phyloP scores from a whole-genome alignment of 1,139 yeast genomes.

The Candida sp. region DNA sequence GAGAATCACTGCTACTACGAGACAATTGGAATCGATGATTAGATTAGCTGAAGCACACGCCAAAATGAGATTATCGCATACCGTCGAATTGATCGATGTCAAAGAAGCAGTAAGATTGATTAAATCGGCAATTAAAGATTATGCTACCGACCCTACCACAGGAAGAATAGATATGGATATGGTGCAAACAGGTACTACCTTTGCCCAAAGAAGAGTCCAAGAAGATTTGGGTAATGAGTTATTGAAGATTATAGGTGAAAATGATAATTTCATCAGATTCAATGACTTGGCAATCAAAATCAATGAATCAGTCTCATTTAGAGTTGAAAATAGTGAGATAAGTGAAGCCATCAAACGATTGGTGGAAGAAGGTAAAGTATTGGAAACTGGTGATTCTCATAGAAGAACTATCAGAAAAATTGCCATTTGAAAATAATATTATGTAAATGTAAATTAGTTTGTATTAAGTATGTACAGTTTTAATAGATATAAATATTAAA shows the following conservation, averaged over 20 bases:
- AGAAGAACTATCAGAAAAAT: conserved; percentile 62
- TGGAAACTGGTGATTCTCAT: conserved; percentile 71
- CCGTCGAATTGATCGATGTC: conserved; percentile 81
- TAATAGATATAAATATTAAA: not conserved
- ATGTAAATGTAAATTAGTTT: not conserved
- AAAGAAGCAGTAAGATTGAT: conserved; percentile 90
- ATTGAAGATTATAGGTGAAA: conserved; percentile 42
- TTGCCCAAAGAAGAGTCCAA: conserved; percentile 77
- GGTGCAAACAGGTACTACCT: conserved; percentile 93
- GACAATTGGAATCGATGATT: conserved; percentile 96
- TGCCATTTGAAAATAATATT: conserved; percentile 13
- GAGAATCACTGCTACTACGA: conserved; percentile 95
- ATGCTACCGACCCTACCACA: conserved; percentile 96
- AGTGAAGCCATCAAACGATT: conserved; percentile 66
- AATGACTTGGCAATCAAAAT: conserved; percentile 59
- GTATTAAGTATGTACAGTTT: not conserved
- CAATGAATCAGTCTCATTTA: conserved; percentile 66
- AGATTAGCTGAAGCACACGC: conserved; percentile 97
- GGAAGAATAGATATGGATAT: conserved; percentile 98
- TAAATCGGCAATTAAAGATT: conserved; percentile 91
- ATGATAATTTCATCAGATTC: conserved; percentile 48
- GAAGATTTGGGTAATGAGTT: conserved; percentile 71
- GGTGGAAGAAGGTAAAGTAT: conserved; percentile 72
- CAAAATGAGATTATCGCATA: conserved; percentile 77
- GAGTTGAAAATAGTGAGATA: conserved; percentile 70